Evolutionary conservation across 164 flowering plant genomes (phyloP).

Genomic region (Santalum album): DNA sequence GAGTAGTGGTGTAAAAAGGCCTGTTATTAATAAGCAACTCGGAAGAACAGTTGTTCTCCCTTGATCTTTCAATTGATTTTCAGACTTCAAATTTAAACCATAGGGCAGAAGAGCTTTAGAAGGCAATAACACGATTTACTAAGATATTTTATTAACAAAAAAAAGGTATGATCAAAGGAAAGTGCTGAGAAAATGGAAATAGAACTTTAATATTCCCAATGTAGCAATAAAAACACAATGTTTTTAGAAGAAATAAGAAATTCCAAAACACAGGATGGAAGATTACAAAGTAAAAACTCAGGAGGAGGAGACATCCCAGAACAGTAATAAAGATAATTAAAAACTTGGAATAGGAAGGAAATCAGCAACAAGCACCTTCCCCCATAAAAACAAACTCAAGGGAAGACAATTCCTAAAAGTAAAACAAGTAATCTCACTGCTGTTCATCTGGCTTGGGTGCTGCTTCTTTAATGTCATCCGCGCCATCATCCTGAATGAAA

Average conservation of each 20-base stretch:
- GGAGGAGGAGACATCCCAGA: slow-evolving; percentile 48
- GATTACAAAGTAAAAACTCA: neutral
- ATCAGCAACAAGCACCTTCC: slow-evolving; percentile 3
- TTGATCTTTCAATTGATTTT: no score
- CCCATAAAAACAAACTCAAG: slow-evolving; percentile 2
- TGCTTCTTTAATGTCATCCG: slow-evolving; percentile 15
- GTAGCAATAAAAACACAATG: neutral
- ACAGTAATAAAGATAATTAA: neutral
- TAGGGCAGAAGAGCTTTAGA: no score
- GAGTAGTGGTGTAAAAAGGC: no score
- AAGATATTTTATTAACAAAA: no score
- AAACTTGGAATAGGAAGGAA: neutral
- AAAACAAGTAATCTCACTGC: slow-evolving; percentile 3
- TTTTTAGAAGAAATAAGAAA: neutral
- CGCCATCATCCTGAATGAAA: slow-evolving; percentile 11
- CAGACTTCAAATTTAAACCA: no score
- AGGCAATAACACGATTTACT: no score
- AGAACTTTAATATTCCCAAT: neutral
- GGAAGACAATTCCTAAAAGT: neutral
- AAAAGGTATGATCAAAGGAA: neutral
- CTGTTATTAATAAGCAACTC: no score
- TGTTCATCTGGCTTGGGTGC: slow-evolving; percentile 8
- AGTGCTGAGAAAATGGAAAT: neutral
- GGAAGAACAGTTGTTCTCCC: no score
- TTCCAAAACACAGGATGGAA: neutral